Conservation (phyloP, 2,329 filamentous ascomycete genomes). For the Colletotrichum australisinense region DNA sequence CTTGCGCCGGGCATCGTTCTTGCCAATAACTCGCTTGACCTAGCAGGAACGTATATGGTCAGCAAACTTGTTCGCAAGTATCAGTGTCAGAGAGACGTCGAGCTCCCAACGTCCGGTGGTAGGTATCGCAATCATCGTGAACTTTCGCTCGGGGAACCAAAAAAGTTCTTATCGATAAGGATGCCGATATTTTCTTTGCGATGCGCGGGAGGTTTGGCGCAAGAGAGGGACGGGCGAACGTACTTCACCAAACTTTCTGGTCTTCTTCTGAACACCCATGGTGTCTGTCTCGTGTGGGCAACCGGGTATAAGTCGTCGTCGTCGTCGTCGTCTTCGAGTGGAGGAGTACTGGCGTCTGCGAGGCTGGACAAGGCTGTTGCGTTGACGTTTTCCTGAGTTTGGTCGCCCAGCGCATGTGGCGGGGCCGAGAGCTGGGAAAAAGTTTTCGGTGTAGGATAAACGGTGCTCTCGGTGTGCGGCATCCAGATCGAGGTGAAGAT, state of each 20-base stretch:
- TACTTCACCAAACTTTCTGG: constrained; percentile 86
- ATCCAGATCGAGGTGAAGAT: neutral
- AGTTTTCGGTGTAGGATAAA: constrained; percentile 26
- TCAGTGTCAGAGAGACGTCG: neutral
- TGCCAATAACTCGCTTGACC: constrained; percentile 86
- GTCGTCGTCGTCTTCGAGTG: neutral
- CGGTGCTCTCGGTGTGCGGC: neutral
- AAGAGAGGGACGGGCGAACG: constrained; percentile 39
- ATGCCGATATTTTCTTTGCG: neutral
- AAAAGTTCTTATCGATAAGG: constrained; percentile 31
- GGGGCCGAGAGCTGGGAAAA: constrained; percentile 15
- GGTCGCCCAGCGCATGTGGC: neutral
- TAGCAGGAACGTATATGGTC: constrained; percentile 40
- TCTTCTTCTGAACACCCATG: constrained; percentile 93
- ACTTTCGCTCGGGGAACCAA: neutral
- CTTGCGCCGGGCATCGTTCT: constrained; percentile 83
- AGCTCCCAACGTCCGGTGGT: neutral
- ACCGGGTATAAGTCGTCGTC: neutral
- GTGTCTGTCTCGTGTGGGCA: constrained; percentile 3
- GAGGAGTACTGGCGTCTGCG: constrained; percentile 3
- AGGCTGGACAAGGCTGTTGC: constrained; percentile 30
- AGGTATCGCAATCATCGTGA: constrained; percentile 41
- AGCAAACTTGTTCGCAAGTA: constrained; percentile 5
- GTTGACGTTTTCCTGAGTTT: neutral
- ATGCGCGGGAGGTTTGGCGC: constrained; percentile 19